Conservation (phyloP, 768 basidiomycete genomes). For the Dendrothele bispora region DNA sequence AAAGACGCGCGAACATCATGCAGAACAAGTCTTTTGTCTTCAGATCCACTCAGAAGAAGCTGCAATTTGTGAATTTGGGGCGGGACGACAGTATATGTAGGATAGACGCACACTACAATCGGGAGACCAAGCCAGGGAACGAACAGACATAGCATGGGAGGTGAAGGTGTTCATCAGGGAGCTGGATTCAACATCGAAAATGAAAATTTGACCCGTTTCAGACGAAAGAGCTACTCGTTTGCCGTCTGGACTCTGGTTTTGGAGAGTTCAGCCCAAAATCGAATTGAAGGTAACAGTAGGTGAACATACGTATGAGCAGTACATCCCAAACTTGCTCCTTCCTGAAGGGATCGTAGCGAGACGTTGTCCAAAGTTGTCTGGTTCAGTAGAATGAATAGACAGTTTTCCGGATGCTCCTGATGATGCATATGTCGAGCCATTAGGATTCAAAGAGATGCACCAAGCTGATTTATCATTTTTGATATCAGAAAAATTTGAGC, state of each 20-base stretch:
- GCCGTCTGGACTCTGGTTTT: conserved; percentile 91
- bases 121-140: conserved; percentile 85
- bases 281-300: conserved; percentile 3
- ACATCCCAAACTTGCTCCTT: conserved; percentile 77
- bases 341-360: conserved; percentile 61
- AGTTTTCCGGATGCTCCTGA: conserved; percentile 73
- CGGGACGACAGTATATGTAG: not conserved
- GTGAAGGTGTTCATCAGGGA: conserved; percentile 70
- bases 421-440: conserved; percentile 70
- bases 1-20: conserved; percentile 83
- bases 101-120: conserved; percentile 74
- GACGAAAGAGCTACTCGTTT: conserved; percentile 76
- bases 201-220: conserved; percentile 85
- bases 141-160: conserved; percentile 88
- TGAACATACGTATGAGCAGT: conserved; percentile 63
- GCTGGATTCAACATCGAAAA: conserved; percentile 77
- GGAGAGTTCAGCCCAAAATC: not conserved
- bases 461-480: conserved; percentile 52
- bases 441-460: conserved; percentile 84
- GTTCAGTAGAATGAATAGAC: conserved; percentile 67
- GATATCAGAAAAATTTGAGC: not conserved
- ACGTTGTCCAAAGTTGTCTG: conserved; percentile 57
- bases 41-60: conserved; percentile 88
- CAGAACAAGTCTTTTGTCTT: conserved; percentile 87
- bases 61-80: conserved; percentile 27